Evolutionary conservation across 805 yeast species (phyloP), one percentile per base, ranked within the genome.

Genomic region (Lipomyces yamanashiensis): DNA sequence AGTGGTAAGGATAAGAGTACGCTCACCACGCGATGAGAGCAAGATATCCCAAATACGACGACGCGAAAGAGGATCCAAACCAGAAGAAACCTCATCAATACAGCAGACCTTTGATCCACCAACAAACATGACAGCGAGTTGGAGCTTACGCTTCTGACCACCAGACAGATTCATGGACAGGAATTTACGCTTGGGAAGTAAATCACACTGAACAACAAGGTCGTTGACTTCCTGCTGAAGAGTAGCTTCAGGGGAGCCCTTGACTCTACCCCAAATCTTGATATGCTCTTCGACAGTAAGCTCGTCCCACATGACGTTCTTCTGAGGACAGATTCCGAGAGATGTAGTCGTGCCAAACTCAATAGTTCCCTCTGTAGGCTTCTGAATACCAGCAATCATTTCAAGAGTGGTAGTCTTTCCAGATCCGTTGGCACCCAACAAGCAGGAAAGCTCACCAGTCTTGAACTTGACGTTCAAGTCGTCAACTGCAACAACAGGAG

Each of bases 391-490:
- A 28, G 78, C 69, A 45, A 75, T 71, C 74, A 75, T 75, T 48
- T 75, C 78, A 41, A 76, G 67, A 23, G 78, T 76, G 3, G 78
- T 75, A 7, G 78, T 75, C 63, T 75, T 75, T n/a, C 78, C 78
- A 6, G 77, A 74, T 6, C 78, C 78, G 66, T 75, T 75, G 12
- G 78, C 75, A 54, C 78, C 78, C 2, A 75, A 69, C 43, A 75
- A 60, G 58, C 77, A 73, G 9, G 74, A 69, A 33, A 76, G 73
- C 60, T 75, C 76, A 19, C 78, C 78, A 34, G 62, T 56, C 17
- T 67, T 66, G 54, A 76, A 70, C 34, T 61, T 49, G 23, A 73
- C 66, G 28, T 72, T 64, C 41, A 75, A 52, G 39, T 74, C 70
- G 50, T 71, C 61, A 7, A 75, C 77, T 12, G 78, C 78, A 4